Percentiles rank a stretch among this genome's conserved stretches.
Conservation (phyloP, 148 eudicot genomes). For the Polygonum aviculare region DNA sequence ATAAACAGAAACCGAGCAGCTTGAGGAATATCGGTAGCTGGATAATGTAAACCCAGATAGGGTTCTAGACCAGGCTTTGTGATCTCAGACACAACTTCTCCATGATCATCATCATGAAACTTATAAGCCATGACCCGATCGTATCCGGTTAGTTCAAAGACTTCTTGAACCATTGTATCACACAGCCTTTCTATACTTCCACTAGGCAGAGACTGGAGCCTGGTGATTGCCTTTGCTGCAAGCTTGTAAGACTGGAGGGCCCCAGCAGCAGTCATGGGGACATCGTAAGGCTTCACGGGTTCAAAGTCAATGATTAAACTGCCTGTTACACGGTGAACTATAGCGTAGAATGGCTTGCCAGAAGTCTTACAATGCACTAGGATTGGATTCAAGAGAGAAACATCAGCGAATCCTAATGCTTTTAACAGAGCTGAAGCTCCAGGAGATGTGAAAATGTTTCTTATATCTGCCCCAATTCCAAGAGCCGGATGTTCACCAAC, state of each 20-base stretch:
- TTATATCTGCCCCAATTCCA: slow-evolving; percentile 72
- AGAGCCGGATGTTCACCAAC: slow-evolving; percentile 66
- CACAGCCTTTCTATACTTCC: slow-evolving; percentile 69
- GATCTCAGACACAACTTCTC: slow-evolving; percentile 77
- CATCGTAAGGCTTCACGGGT: slow-evolving; percentile 89
- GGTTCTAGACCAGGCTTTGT: slow-evolving; percentile 81
- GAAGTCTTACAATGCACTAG: slow-evolving; percentile 86
- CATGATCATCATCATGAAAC: slow-evolving; percentile 97
- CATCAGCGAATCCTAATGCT: slow-evolving; percentile 78
- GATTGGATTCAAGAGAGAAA: slow-evolving; percentile 76
- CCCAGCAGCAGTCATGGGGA: slow-evolving; percentile 91
- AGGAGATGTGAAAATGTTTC: slow-evolving; percentile 66
- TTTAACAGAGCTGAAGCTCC: slow-evolving; percentile 72
- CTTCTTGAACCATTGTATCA: slow-evolving; percentile 89
- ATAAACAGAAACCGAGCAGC: slow-evolving; percentile 84
- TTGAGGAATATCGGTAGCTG: slow-evolving; percentile 94
- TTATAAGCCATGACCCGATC: slow-evolving; percentile 91
- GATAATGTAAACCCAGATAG: slow-evolving; percentile 85
- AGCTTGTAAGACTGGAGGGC: slow-evolving; percentile 92
- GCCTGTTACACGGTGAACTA: slow-evolving; percentile 77
- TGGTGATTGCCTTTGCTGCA: slow-evolving; percentile 79
- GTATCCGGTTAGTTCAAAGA: slow-evolving; percentile 86
- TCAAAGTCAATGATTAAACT: slow-evolving; percentile 81
- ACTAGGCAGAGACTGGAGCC: slow-evolving; percentile 70
- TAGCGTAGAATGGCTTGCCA: slow-evolving; percentile 91